A percentile compares a stretch with the other conserved stretches of the same genome.
Evolutionary conservation across 2,329 filamentous ascomycete genomes (phyloP).

Genomic region (Penicillium sp.): DNA sequence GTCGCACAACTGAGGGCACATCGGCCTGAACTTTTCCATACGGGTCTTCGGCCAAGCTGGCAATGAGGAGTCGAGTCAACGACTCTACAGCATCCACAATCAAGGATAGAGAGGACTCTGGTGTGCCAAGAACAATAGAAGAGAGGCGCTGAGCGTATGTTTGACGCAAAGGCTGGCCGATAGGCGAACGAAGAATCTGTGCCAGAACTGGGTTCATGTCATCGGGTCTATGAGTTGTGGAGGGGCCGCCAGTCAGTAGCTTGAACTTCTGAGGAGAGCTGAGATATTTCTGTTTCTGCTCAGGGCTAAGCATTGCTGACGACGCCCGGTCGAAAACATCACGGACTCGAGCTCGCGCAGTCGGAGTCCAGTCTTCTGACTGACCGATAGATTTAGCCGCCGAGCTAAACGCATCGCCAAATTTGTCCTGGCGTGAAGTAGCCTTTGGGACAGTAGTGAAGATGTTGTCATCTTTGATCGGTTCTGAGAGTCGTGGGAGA

Average conservation of each 20-base stretch:
- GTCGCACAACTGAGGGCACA: slow-evolving; percentile 70
- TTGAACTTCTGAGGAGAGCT: slow-evolving; percentile 40
- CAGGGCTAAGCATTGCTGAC: slow-evolving; percentile 39
- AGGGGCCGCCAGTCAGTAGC: slow-evolving; percentile 31
- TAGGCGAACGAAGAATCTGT: slow-evolving; percentile 48
- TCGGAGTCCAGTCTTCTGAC: slow-evolving; percentile 45
- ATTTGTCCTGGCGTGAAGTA: slow-evolving; percentile 34
- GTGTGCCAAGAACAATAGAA: slow-evolving; percentile 68
- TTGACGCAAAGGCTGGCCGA: slow-evolving; percentile 69
- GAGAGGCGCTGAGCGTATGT: slow-evolving; percentile 64
- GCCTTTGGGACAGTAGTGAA: slow-evolving; percentile 43
- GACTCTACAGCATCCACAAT: slow-evolving; percentile 71
- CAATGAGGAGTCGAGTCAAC: slow-evolving; percentile 66
- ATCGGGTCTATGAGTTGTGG: slow-evolving; percentile 46
- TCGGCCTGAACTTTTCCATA: slow-evolving; percentile 85
- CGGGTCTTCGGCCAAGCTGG: slow-evolving; percentile 74
- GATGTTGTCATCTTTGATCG: slow-evolving; percentile 50
- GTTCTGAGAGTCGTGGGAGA: slow-evolving; percentile 51
- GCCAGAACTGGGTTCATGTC: slow-evolving; percentile 51
- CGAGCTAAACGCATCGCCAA: slow-evolving; percentile 44
- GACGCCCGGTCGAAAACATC: slow-evolving; percentile 41
- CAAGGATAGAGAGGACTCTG: slow-evolving; percentile 66
- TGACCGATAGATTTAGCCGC: slow-evolving; percentile 49
- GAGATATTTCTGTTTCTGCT: slow-evolving; percentile 39
- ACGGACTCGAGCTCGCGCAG: slow-evolving; percentile 38